Evolutionary conservation across 768 basidiomycete genomes (phyloP).

Genomic region (Boletales sp.): DNA sequence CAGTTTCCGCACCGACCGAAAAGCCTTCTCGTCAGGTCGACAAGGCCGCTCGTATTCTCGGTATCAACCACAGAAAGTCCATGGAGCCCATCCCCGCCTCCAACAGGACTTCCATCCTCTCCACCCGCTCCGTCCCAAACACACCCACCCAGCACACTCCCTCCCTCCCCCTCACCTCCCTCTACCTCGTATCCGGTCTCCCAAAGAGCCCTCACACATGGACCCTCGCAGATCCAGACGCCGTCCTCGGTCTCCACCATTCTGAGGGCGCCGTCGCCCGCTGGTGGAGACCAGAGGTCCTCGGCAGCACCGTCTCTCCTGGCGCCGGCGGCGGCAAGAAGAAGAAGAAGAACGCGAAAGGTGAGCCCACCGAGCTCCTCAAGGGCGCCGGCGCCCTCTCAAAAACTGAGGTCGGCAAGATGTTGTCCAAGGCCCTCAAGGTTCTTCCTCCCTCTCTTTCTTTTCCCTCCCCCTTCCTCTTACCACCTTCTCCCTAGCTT

Average conservation of each 20-base stretch:
- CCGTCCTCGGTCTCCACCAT: constrained; percentile 78
- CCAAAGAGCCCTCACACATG: constrained; percentile 88
- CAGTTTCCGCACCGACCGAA: constrained; percentile 33
- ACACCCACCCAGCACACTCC: constrained; percentile 62
- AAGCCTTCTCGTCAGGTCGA: constrained; percentile 45
- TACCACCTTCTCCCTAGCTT: constrained; percentile 44
- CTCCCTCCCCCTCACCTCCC: constrained; percentile 72
- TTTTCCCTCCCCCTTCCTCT: background rate
- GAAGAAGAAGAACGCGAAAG: constrained; percentile 59
- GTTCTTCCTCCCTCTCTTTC: constrained; percentile 35
- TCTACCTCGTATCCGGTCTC: constrained; percentile 85
- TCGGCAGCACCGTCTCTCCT: constrained; percentile 83
- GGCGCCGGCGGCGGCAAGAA: constrained; percentile 79
- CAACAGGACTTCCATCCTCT: constrained; percentile 72
- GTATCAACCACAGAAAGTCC: constrained; percentile 67
- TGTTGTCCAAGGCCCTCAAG: constrained; percentile 90
- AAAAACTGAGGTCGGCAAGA: constrained; percentile 86
- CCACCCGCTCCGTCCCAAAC: constrained; percentile 46
- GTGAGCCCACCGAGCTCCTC: constrained; percentile 50
- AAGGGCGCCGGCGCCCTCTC: constrained; percentile 79
- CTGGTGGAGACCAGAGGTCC: constrained; percentile 90
- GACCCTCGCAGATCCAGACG: constrained; percentile 83
- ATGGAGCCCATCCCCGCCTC: constrained; percentile 87
- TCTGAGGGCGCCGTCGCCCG: constrained; percentile 80
- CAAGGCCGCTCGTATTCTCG: constrained; percentile 77